Evolutionary conservation across 2,329 filamentous ascomycete species (phyloP).

Genomic region (Botryotinia globosa): DNA sequence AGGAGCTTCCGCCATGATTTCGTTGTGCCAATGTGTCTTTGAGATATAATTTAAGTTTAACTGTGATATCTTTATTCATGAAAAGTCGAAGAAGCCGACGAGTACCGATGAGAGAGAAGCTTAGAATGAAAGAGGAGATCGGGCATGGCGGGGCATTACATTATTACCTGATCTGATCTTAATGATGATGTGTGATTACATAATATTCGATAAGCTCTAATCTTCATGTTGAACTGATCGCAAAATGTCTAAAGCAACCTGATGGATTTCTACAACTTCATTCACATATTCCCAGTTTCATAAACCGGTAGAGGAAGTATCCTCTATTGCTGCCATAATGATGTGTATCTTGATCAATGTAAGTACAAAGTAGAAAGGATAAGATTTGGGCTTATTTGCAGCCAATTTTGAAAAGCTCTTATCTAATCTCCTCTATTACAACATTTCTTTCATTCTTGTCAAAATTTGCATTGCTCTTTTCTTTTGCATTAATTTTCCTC

Average conservation of each 20-base stretch:
- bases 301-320: not conserved
- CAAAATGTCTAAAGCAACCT: not conserved
- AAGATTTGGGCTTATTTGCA: not conserved
- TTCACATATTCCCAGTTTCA: not conserved
- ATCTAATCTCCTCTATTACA: constrained; percentile 8
- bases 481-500: not conserved
- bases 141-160: constrained; percentile 4
- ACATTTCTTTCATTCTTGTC: constrained; percentile 1
- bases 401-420: not conserved
- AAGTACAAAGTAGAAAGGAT: not conserved
- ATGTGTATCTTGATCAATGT: not conserved
- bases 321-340: not conserved
- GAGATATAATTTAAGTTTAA: not conserved
- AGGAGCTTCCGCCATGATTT: constrained; percentile 15
- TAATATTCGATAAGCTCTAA: not conserved
- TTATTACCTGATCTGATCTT: not conserved
- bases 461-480: not conserved
- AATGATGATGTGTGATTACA: not conserved
- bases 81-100: not conserved
- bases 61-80: not conserved
- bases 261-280: not conserved
- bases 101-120: constrained; percentile 1
- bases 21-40: too few relatives aligned
- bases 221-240: not conserved
- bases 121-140: not conserved